Evolutionary conservation across 2,329 filamentous ascomycete genomes (phyloP).

Genomic region (Bipolaris cookei): DNA sequence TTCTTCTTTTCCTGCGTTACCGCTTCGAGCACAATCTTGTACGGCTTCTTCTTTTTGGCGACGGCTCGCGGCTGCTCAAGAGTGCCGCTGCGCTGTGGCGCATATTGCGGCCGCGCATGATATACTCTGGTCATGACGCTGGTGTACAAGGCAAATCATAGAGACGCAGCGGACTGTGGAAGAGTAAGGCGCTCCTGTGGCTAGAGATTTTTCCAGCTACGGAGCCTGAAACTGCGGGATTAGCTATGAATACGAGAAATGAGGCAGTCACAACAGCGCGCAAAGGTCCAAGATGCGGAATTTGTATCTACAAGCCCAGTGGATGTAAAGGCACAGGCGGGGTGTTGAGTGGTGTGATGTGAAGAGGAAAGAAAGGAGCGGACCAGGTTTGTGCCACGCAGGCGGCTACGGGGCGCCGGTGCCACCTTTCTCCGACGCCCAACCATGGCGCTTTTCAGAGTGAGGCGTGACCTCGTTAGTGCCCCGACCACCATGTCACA

Average conservation of each 20-base stretch:
- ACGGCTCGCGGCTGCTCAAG: conserved; percentile 33
- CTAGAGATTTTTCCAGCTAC: neutral
- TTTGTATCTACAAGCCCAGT: conserved; percentile 29
- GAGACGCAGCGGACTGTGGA: conserved; percentile 13
- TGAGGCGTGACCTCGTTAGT: conserved; percentile 5
- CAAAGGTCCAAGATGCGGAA: conserved; percentile 8
- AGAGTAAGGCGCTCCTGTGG: conserved; percentile 7
- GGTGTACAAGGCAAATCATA: conserved; percentile 19
- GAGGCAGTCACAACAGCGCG: conserved; percentile 9
- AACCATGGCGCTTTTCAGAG: conserved; percentile 14
- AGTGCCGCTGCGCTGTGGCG: conserved; percentile 23
- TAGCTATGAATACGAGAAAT: conserved; percentile 24
- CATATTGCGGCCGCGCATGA: conserved; percentile 29
- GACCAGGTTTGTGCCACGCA: conserved; percentile 11
- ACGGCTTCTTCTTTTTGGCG: conserved; percentile 51
- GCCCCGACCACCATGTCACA: conserved; percentile 35
- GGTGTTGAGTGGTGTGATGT: conserved; percentile 19
- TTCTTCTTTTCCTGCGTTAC: conserved; percentile 67
- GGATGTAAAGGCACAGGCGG: conserved; percentile 28
- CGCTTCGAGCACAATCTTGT: conserved; percentile 65
- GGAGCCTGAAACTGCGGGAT: conserved; percentile 15
- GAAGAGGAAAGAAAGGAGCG: conserved; percentile 17
- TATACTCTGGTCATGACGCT: conserved; percentile 38
- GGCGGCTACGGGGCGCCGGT: conserved; percentile 13
- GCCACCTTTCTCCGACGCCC: conserved; percentile 22